Conservation (phyloP, 1,284 basidiomycete genomes). For the Leccinum subatratum region DNA sequence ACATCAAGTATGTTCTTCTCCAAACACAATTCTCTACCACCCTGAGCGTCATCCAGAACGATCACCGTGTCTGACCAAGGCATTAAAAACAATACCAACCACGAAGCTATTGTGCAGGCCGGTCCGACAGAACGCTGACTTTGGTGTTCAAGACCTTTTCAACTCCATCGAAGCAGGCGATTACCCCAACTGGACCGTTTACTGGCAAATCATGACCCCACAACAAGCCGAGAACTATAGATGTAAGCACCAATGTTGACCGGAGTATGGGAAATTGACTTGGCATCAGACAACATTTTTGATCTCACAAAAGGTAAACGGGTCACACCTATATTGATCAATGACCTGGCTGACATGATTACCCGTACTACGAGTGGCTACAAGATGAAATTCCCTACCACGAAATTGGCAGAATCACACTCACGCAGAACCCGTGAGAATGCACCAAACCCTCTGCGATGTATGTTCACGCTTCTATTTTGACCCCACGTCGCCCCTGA, state of each 20-base stretch:
- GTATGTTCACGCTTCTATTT: not conserved
- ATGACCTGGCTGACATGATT: slow-evolving; percentile 1
- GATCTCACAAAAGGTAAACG: slow-evolving; percentile 36
- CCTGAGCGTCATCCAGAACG: slow-evolving; percentile 9
- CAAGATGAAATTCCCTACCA: slow-evolving; percentile 34
- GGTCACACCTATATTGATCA: not conserved
- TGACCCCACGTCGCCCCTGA: not conserved
- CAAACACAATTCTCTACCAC: not conserved
- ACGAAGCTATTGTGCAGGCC: slow-evolving; percentile 33
- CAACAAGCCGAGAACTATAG: slow-evolving; percentile 30
- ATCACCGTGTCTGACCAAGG: slow-evolving; percentile 21
- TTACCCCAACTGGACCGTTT: slow-evolving; percentile 35
- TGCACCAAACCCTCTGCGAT: not conserved
- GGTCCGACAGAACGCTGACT: slow-evolving; percentile 36
- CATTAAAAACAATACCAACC: slow-evolving; percentile 28
- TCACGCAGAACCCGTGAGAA: slow-evolving; percentile 36
- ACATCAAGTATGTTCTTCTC: slow-evolving; percentile 19
- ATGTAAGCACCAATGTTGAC: slow-evolving; percentile 18
- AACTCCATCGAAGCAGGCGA: slow-evolving; percentile 37
- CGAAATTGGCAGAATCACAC: slow-evolving; percentile 35
- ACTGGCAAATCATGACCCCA: slow-evolving; percentile 35
- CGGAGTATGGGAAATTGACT: not conserved
- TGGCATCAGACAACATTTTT: slow-evolving; percentile 32
- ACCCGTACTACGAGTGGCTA: slow-evolving; percentile 26
- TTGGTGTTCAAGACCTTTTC: slow-evolving; percentile 35